Evolutionary conservation across 805 yeast species (phyloP).

Genomic region (Hanseniaspora mollemarum): DNA sequence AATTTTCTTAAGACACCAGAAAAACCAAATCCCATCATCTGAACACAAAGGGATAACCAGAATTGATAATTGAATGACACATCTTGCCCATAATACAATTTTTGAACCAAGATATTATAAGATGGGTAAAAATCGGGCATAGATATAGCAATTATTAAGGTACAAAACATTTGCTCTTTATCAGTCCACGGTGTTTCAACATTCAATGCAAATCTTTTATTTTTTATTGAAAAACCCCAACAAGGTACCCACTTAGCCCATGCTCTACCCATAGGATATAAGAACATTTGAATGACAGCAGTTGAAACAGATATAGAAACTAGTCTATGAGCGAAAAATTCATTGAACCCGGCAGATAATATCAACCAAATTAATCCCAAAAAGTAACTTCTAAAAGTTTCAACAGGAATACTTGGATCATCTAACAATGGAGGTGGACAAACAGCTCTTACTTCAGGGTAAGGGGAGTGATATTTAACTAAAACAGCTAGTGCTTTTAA

Average conservation of each 20-base stretch:
- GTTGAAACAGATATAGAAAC: slow-evolving; percentile 39
- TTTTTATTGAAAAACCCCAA: slow-evolving; percentile 33
- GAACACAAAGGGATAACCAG: slow-evolving; percentile 44
- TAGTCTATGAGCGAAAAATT: slow-evolving; percentile 45
- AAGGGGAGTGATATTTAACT: slow-evolving; percentile 42
- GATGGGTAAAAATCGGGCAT: slow-evolving; percentile 30
- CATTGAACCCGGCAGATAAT: slow-evolving; percentile 44
- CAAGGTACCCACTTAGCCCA: slow-evolving; percentile 38
- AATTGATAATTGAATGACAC: slow-evolving; percentile 39
- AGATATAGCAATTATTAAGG: slow-evolving; percentile 36
- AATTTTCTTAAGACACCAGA: slow-evolving; percentile 52
- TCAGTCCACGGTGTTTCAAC: slow-evolving; percentile 51
- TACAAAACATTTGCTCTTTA: slow-evolving; percentile 57
- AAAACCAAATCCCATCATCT: slow-evolving; percentile 53
- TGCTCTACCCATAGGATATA: slow-evolving; percentile 37
- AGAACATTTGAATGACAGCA: slow-evolving; percentile 37
- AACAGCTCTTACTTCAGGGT: slow-evolving; percentile 57
- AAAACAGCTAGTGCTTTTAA: slow-evolving; percentile 30
- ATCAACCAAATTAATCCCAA: slow-evolving; percentile 38
- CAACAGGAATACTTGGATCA: slow-evolving; percentile 39
- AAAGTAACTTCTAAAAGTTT: slow-evolving; percentile 36
- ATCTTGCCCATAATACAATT: slow-evolving; percentile 26
- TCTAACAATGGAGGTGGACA: slow-evolving; percentile 37
- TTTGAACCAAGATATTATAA: slow-evolving; percentile 31
- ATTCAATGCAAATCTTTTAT: slow-evolving; percentile 37